Base-by-base conservation (phyloP, 768 basidiomycete species). In the Xerocomus spinulosus region DNA sequence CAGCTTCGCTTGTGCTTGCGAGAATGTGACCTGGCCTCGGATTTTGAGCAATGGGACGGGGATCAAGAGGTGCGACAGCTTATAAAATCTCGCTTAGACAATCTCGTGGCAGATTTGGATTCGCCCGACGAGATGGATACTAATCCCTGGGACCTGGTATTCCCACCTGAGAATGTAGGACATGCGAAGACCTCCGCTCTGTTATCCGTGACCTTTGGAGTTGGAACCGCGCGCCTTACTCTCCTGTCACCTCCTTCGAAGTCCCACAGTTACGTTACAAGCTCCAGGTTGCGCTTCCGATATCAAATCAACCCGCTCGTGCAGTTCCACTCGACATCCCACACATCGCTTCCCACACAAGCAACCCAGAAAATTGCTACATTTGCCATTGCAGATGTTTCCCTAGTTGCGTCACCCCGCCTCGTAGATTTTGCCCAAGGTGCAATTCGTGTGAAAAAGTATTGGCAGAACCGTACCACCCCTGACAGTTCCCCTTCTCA, bases 381-480 rank as follows among this genome's bases (percentile, higher is more conserved):
- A 17, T 35, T 80, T 23, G 62, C 69, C 20, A 32, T 77, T 15
- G 73, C 73, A 1, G 71, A 74, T 34, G 47, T 76, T 21, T 63
- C 66, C 14, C 50, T 82, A 41, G 60, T 59, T 6, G 68, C 83
- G 12, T 75, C 66, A n/a, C 82, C 85, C 18, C 77, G 77, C 49
- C 65, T 85, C 28, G 77, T 85, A 68, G 64, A 71, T 21, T 85
- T 85, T 54, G 73, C 76, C 9, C 82, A 78, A 63, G 70, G 76
- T 51, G 51, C 77, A 40, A 64, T 84, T 20, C 80, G 80, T 24
- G 69, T 82, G 17, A 70, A 71, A 18, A 71, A 71, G 69, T 46
- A 70, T 70, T 59, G 52, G 62, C 36, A 52, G 21, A 42, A 24
- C 3, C 20, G 30, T 26, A 20, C 9, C 6, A 18, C 33, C 7